phyloP scores from a whole-genome alignment of 2,329 filamentous ascomycete species.

The Exutisphaerella laricina region DNA sequence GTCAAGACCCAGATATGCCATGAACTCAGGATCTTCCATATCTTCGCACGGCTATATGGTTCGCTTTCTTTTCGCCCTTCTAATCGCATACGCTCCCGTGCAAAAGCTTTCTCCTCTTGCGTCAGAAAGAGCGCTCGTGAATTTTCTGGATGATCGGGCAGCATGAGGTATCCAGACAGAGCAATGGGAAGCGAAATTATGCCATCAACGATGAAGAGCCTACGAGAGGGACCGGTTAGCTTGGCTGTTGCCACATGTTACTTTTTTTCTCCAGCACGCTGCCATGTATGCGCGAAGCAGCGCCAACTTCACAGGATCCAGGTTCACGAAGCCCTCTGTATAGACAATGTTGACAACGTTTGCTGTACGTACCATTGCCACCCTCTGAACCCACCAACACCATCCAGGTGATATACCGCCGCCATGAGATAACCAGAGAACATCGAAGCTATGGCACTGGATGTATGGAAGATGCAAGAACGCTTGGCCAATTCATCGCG shows the following conservation, averaged over 20 bases:
- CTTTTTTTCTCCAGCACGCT: too few relatives aligned
- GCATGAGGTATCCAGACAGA: slow-evolving; percentile 43
- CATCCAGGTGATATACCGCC: slow-evolving; percentile 46
- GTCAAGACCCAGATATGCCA: slow-evolving; percentile 61
- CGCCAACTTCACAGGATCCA: too few relatives aligned
- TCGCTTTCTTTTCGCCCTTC: slow-evolving; percentile 44
- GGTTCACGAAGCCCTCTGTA: too few relatives aligned
- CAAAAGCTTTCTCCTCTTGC: slow-evolving; percentile 38
- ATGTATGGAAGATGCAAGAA: slow-evolving; percentile 49
- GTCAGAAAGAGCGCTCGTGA: slow-evolving; percentile 45
- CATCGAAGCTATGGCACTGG: slow-evolving; percentile 40
- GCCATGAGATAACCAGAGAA: slow-evolving; percentile 53
- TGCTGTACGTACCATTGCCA: slow-evolving; percentile 46
- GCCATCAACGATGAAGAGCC: slow-evolving; percentile 46
- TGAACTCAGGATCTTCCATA: slow-evolving; percentile 51
- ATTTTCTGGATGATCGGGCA: slow-evolving; percentile 48
- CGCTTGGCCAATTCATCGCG: slow-evolving; percentile 48
- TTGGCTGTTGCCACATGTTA: too few relatives aligned
- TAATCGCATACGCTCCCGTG: slow-evolving; percentile 45
- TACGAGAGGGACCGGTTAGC: too few relatives aligned
- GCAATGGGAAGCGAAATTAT: slow-evolving; percentile 51
- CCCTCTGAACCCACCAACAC: slow-evolving; percentile 35
- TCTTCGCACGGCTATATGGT: slow-evolving; percentile 47
- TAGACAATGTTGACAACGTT: not conserved
- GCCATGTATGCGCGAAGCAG: too few relatives aligned